Base-by-base conservation (phyloP, 768 basidiomycete genomes). In the Russula lepida region DNA sequence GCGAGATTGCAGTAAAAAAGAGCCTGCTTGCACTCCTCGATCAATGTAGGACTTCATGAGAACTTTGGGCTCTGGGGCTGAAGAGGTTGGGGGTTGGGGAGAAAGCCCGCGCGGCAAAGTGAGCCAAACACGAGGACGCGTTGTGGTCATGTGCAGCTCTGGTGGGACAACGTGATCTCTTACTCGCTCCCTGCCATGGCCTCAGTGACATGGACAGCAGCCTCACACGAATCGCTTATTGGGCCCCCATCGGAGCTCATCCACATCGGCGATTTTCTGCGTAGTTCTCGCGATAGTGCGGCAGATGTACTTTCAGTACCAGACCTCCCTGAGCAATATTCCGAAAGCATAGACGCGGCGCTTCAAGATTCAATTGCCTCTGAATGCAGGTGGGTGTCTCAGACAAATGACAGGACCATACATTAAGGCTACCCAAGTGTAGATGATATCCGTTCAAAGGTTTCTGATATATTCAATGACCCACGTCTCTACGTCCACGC, bases 401-500 rank as follows among this genome's bases (percentile, higher is more conserved):
- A 12, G 37, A 41, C 37, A 30, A 56, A 19, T 39, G 19, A 37
- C 49, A 21, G 21, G 51, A 58, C 27, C 59, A 43, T 25, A 35
- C 15, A 51, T 60, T 51, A n/a, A 66, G 15, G 8, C 17, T 30
- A 8, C 49, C 25, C 63, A 66, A 88, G 86, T 64, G 74, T 86
- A 39, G 69, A 75, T 37, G 84, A 84, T 60, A 67, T 89, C 23
- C 75, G 74, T 50, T 58, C 74, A 23, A 62, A 74, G 2, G 66
- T 86, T 7, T 71, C 76, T 47, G 71, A 77, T 19, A 73, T 78
- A 21, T 81, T 86, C 76, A 69, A 77, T 43, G 76, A 83, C 65
- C 84, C 86, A 4, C 73, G 70, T 19, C 73, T 86, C 44, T 83
- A 82, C 63, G 81, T 79, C 4, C 75, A 86, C 68, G 74, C 88